phyloP scores from a whole-genome alignment of 306 rosid genomes.

The Vachellia pachyceras region DNA sequence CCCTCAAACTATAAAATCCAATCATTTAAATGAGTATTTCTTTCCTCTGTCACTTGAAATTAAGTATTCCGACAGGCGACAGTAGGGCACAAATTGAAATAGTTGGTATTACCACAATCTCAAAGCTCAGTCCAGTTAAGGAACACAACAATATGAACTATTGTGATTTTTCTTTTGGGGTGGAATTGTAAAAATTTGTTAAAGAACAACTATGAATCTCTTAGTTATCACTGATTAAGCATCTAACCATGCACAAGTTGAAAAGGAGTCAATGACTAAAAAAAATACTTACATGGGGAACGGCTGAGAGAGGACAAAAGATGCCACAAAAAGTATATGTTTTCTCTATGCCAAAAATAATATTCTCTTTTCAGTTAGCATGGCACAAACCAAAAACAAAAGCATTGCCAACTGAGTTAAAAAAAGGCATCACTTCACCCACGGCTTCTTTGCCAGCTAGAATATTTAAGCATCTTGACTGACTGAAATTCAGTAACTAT shows the following conservation, averaged over 20 bases:
- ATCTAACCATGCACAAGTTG: conserved; percentile 7
- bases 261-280: conserved; percentile 1
- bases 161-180: not conserved
- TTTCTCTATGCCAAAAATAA: not conserved
- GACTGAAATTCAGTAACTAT: conserved; percentile 11
- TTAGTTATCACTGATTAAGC: not conserved
- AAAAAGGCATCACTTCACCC: not conserved
- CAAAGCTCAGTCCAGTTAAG: conserved; percentile 7
- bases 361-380: not conserved
- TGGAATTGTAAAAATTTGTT: not conserved
- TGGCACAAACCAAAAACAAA: not conserved
- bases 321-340: not conserved
- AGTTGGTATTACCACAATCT: not conserved
- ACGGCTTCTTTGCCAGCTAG: not conserved
- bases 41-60: conserved; percentile 4
- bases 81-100: not conserved
- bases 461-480: not conserved
- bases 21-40: conserved; percentile 30
- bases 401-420: not conserved
- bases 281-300: not conserved
- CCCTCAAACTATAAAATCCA: conserved; percentile 72
- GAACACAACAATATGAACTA: not conserved
- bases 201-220: not conserved
- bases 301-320: not conserved
- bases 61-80: conserved; percentile 22